These are phyloP conservation scores for Herpotrichia juniperi DNA, from an alignment of 2,329 filamentous ascomycete genomes.

Conservation along the genomic window DNA sequence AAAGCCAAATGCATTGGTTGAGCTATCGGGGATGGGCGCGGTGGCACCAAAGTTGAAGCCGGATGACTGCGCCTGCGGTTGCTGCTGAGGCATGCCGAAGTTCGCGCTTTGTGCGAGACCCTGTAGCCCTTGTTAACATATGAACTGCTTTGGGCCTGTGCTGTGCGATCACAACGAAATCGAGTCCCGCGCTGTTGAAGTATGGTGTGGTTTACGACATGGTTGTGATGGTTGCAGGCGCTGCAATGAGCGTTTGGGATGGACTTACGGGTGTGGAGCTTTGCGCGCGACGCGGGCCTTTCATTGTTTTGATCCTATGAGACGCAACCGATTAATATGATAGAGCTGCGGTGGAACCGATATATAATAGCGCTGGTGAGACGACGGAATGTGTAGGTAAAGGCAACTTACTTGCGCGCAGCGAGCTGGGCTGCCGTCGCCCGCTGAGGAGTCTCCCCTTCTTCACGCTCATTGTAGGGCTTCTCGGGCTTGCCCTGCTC, in stretches of 20 bases:
- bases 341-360: background rate
- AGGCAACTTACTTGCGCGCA: slow-evolving; percentile 58
- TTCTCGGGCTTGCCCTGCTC: slow-evolving; percentile 34
- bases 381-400: slow-evolving; percentile 2
- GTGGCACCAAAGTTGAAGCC: slow-evolving; percentile 33
- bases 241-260: background rate
- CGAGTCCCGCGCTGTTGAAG: background rate
- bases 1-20: slow-evolving; percentile 11
- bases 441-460: slow-evolving; percentile 53
- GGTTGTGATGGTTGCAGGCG: background rate
- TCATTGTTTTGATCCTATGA: slow-evolving; percentile 4
- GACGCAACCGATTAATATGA: background rate
- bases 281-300: slow-evolving; percentile 1
- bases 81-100: background rate
- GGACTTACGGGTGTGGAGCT: background rate
- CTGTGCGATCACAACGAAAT: background rate
- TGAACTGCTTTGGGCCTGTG: background rate
- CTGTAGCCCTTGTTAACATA: background rate
- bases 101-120: background rate
- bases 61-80: slow-evolving; percentile 3
- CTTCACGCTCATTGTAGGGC: slow-evolving; percentile 31
- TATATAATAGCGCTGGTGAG: slow-evolving; percentile 4
- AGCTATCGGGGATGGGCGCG: slow-evolving; percentile 14
- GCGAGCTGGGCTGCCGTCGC: slow-evolving; percentile 63
- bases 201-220: background rate